Percentiles rank a stretch among this genome's conserved stretches.
Conservation (phyloP, 2,329 filamentous ascomycete species). For the Geosmithia flava region DNA sequence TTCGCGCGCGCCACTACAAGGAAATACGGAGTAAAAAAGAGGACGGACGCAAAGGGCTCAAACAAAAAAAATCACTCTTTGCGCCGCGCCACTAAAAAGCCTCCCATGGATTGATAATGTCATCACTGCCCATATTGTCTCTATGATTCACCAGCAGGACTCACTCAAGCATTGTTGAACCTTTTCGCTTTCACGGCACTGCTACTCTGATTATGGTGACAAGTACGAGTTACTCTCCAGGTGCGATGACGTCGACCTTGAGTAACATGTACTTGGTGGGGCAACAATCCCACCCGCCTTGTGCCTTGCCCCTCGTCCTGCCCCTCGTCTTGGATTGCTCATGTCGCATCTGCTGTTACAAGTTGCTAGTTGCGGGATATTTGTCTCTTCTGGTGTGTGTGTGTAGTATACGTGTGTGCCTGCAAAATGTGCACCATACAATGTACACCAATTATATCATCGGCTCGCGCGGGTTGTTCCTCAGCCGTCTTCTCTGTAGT, state of each 20-base stretch:
- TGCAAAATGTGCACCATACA: not conserved
- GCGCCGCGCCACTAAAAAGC: not conserved
- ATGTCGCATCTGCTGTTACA: not conserved
- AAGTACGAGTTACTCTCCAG: too few relatives aligned
- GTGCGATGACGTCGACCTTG: too few relatives aligned
- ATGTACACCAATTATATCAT: not conserved
- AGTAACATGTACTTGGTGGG: not conserved
- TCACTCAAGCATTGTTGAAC: too few relatives aligned
- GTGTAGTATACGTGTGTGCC: too few relatives aligned
- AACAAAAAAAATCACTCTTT: not conserved
- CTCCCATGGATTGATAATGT: not conserved
- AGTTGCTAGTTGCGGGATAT: not conserved
- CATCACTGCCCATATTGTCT: not conserved
- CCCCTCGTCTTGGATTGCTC: not conserved
- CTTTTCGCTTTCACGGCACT: too few relatives aligned
- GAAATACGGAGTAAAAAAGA: not conserved
- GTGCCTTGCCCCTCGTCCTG: not conserved
- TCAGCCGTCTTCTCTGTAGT: not conserved
- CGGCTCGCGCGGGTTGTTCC: not conserved
- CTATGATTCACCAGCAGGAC: not conserved
- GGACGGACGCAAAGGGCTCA: not conserved
- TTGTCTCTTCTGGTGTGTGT: not conserved
- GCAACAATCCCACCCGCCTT: not conserved
- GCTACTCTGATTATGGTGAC: too few relatives aligned
- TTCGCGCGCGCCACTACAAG: not conserved